These are phyloP conservation scores for Knoxia roxburghii DNA, from an alignment of 257 asterid species.

Conservation along the genomic window DNA sequence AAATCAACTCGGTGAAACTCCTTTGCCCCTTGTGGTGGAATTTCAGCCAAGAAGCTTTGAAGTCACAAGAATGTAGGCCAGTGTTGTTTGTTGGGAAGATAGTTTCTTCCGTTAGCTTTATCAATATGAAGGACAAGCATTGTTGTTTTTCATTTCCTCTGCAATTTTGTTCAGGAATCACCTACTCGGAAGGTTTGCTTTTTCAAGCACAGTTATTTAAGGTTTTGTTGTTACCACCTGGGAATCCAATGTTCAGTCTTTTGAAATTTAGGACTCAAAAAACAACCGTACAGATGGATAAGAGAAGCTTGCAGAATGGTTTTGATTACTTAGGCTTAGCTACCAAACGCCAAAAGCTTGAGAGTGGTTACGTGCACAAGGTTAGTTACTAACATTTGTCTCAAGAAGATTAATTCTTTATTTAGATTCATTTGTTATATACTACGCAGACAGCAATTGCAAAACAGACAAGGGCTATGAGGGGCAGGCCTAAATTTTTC, in stretches of 20 bases:
- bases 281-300: constrained; percentile 19
- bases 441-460: too few species aligned
- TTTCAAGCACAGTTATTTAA: background rate
- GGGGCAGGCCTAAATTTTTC: background rate
- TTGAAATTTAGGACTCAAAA: constrained; percentile 36
- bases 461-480: background rate
- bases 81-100: too few species aligned
- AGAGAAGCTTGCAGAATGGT: constrained; percentile 26
- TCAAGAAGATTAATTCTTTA: background rate
- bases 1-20: too few species aligned
- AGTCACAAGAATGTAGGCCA: too few species aligned
- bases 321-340: constrained; percentile 34
- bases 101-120: too few species aligned
- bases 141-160: background rate
- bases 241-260: background rate
- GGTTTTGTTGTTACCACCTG: background rate
- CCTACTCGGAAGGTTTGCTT: constrained; percentile 44
- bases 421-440: background rate
- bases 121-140: background rate
- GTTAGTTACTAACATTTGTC: constrained; percentile 18
- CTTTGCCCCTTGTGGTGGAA: too few species aligned
- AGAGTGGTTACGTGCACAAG: constrained; percentile 69
- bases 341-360: constrained; percentile 84
- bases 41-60: too few species aligned
- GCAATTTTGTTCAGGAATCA: constrained; percentile 26